These are phyloP conservation scores for Phaeosphaeria sp. DNA, from an alignment of 2,329 filamentous ascomycete genomes.

Conservation along the genomic window DNA sequence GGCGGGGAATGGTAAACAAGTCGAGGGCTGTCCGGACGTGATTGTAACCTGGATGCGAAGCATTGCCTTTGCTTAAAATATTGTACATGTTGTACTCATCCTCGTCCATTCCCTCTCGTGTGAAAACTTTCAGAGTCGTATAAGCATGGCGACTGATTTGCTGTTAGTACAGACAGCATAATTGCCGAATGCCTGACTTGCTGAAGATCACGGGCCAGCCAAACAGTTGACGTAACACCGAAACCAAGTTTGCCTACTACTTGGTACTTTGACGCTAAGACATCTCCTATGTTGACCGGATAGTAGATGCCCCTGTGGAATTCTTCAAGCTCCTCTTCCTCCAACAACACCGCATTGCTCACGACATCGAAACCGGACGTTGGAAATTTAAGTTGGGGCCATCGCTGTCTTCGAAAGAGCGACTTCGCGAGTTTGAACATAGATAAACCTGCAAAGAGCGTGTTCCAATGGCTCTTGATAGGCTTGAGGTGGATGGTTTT, in stretches of 20 bases:
- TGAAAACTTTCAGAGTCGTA: no score
- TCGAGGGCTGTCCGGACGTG: no score
- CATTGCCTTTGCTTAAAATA: no score
- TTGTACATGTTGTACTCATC: no score
- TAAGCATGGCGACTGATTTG: no score
- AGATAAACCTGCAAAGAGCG: not conserved
- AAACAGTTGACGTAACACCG: slow-evolving; percentile 14
- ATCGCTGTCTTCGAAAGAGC: slow-evolving; percentile 17
- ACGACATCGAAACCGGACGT: slow-evolving; percentile 17
- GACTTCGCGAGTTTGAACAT: slow-evolving; percentile 5
- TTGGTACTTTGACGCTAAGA: slow-evolving; percentile 18
- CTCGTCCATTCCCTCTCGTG: no score
- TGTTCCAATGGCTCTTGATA: not conserved
- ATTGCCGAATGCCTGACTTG: slow-evolving; percentile 5
- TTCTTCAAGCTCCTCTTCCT: slow-evolving; percentile 17
- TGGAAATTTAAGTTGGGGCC: slow-evolving; percentile 16
- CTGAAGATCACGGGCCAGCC: slow-evolving; percentile 19
- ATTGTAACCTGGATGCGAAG: no score
- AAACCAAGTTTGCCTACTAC: slow-evolving; percentile 24
- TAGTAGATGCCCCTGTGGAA: slow-evolving; percentile 10
- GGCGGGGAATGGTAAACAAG: no score
- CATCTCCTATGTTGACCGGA: slow-evolving; percentile 19
- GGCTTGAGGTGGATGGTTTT: no score
- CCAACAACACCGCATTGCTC: slow-evolving; percentile 8
- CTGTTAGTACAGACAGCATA: slow-evolving; percentile 1